Evolutionary conservation across 2,329 filamentous ascomycete genomes (phyloP).

Genomic region (Fusarium guadeloupense): DNA sequence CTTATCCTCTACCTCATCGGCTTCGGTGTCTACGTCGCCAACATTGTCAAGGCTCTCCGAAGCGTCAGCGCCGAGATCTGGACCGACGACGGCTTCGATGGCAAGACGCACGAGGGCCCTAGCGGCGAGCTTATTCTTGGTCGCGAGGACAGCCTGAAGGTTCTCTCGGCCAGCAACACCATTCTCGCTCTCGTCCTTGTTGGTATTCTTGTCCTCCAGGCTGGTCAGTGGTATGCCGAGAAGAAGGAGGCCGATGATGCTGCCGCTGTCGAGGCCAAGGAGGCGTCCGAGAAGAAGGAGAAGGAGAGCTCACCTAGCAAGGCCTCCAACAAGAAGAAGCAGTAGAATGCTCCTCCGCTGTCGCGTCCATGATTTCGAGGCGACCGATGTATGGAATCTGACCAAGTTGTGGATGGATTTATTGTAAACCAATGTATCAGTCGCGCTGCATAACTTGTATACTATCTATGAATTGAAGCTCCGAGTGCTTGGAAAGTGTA

Average conservation of each 20-base stretch:
- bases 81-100: conserved; percentile 53
- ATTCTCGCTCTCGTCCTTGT: conserved; percentile 93
- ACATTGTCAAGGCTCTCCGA: conserved; percentile 93
- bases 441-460: conserved; percentile 15
- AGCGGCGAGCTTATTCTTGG: conserved; percentile 74
- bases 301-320: conserved; percentile 47
- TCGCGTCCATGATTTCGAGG: neutral
- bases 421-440: conserved; percentile 3
- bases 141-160: conserved; percentile 88
- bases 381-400: neutral
- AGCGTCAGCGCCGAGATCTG: conserved; percentile 80
- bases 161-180: conserved; percentile 93
- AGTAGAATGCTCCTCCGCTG: conserved; percentile 34
- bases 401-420: neutral
- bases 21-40: conserved; percentile 91
- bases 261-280: conserved; percentile 64
- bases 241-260: conserved; percentile 87
- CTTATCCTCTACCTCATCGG: conserved; percentile 86
- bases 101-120: conserved; percentile 51
- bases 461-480: neutral
- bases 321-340: conserved; percentile 50
- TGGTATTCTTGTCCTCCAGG: conserved; percentile 91
- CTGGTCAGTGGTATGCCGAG: conserved; percentile 98
- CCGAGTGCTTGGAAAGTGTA: neutral
- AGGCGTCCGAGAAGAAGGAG: conserved; percentile 51